Evolutionary conservation across 2,329 filamentous ascomycete genomes (phyloP).

Genomic region (Teratosphaeria pseudoeucalypti): DNA sequence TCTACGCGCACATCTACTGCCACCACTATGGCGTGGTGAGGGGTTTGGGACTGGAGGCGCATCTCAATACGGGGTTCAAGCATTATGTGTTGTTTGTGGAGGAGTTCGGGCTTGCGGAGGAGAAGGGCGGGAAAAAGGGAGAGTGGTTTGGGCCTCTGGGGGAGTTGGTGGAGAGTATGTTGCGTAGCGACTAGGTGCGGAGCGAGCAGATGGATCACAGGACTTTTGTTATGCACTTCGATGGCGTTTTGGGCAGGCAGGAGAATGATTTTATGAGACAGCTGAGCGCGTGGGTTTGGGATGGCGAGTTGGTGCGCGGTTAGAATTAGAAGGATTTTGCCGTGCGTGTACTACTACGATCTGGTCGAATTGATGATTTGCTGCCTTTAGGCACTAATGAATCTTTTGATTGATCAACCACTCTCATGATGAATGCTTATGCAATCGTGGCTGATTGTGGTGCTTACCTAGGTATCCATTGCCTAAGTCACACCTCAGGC

Average conservation of each 20-base stretch:
- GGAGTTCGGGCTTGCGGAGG: constrained; percentile 83
- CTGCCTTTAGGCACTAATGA: neutral
- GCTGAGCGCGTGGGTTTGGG: neutral
- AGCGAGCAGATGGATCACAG: neutral
- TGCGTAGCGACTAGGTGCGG: constrained; percentile 66
- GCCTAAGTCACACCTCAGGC: too few species aligned
- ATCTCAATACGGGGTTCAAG: constrained; percentile 98
- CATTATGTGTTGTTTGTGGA: constrained; percentile 98
- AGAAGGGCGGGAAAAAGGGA: constrained; percentile 46
- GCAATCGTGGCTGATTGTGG: too few species aligned
- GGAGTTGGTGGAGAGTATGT: constrained; percentile 94
- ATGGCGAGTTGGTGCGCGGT: neutral
- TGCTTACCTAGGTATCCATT: too few species aligned
- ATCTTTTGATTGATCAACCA: neutral
- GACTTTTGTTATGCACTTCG: neutral
- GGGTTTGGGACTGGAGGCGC: constrained; percentile 87
- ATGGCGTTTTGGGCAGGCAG: neutral
- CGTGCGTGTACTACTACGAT: neutral
- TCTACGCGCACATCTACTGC: constrained; percentile 97
- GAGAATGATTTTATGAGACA: neutral
- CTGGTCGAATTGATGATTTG: neutral
- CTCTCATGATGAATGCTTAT: too few species aligned
- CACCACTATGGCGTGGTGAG: constrained; percentile 95
- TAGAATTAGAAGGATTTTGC: neutral
- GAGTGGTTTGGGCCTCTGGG: constrained; percentile 96